Base-by-base conservation (phyloP, 2,329 filamentous ascomycete genomes). In the Tothia fuscella region DNA sequence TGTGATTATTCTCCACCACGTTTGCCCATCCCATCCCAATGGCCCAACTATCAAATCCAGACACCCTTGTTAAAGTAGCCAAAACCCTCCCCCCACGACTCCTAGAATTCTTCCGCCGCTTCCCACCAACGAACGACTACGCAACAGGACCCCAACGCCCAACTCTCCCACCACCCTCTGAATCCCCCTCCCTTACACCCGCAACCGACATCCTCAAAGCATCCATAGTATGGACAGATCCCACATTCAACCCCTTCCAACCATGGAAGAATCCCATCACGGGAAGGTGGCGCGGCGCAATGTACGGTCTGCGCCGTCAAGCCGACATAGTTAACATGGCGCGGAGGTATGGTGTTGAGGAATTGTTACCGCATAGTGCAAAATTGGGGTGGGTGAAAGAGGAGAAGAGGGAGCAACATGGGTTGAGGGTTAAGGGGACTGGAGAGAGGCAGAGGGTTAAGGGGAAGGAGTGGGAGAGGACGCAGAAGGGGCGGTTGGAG, bases 371-470 rank as follows among this genome's bases (percentile, higher is more conserved):
- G 1, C 74, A 73, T 51, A 82, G 81, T 9, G 68, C 68, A 45
- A 94, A 94, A 73, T 78, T 78, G 52, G 80, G 80, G 2, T 80
- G 78, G 51, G 72, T 75, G 57, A 78, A 71, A 60, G 72, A 87
- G 55, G 71, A 76, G 54, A 74, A 78, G 59, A 70, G 84, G 44
- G 75, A 86, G 45, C 82, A 93, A 67, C 72, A 80, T 49, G 89
- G 88, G 38, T 59, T 94, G 60, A 72, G 80, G 48, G 82, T 95
- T 45, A 89, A 88, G 74, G 89, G 89, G 53, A 96, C 89, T 1
- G 89, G 91, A 70, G 78, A 86, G 51, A 89, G 87, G 44, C 80
- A 95, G 65, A 79, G 74, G 63, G 89, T 95, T 60, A 98, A 96
- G 80, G 91, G 91, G 62, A 89, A 95, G 64, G 72, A 78, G 53